Evolutionary conservation across 1,284 basidiomycete genomes (phyloP).

Genomic region (Peniophora sp.): DNA sequence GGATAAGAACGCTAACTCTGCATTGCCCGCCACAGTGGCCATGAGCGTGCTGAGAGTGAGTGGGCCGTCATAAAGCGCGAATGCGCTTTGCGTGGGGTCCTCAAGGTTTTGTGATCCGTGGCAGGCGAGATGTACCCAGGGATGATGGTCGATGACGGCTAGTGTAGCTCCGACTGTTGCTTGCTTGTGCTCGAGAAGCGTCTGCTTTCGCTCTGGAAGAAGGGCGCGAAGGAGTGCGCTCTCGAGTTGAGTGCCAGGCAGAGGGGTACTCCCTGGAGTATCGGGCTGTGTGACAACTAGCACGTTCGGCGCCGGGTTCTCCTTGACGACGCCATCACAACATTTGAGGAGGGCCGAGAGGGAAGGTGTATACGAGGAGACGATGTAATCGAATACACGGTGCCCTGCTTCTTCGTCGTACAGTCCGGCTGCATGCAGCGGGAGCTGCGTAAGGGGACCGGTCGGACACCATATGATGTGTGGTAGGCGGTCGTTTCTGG

Average conservation of each 20-base stretch:
- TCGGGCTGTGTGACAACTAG: not conserved
- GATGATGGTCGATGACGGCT: not conserved
- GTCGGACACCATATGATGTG: not conserved
- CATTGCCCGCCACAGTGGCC: not conserved
- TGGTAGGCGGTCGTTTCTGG: not conserved
- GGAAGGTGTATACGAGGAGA: not conserved
- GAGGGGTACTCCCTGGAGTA: not conserved
- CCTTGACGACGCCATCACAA: not conserved
- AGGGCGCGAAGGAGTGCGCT: not conserved
- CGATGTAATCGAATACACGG: not conserved
- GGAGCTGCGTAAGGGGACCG: not conserved
- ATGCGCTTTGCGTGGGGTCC: not conserved
- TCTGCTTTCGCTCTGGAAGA: not conserved
- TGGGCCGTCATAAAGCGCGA: not conserved
- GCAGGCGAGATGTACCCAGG: not conserved
- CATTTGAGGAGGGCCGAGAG: not conserved
- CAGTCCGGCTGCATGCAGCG: not conserved
- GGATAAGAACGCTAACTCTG: constrained; percentile 6
- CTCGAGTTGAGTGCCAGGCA: not conserved
- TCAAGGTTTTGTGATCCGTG: not conserved
- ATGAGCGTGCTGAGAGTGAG: not conserved
- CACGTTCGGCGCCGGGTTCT: not conserved
- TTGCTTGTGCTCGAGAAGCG: not conserved
- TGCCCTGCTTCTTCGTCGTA: not conserved
- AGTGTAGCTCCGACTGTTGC: not conserved